phyloP scores from a whole-genome alignment of 2,329 filamentous ascomycete genomes.

The Bipolaris zeicola region DNA sequence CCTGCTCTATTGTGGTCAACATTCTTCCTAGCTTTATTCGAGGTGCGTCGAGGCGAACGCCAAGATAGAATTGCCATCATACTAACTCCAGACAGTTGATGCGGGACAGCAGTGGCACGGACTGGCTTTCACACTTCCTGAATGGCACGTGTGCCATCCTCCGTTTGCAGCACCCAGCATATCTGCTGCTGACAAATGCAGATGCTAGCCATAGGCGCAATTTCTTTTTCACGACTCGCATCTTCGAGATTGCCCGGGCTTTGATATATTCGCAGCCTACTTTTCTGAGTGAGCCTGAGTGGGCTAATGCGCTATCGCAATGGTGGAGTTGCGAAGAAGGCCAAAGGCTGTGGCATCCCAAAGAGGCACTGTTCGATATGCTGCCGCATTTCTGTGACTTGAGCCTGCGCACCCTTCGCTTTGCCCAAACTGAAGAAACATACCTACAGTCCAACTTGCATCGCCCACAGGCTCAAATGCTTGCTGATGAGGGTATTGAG shows the following conservation, averaged over 20 bases:
- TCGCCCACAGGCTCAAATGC: neutral
- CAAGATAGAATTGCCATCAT: neutral
- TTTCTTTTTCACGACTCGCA: conserved; percentile 35
- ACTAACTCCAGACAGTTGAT: conserved; percentile 25
- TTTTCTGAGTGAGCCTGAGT: conserved; percentile 27
- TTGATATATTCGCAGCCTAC: conserved; percentile 32
- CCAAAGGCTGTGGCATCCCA: conserved; percentile 27
- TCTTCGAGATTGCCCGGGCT: conserved; percentile 37
- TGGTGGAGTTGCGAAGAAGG: conserved; percentile 22
- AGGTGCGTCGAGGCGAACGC: neutral
- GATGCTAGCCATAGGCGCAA: conserved; percentile 16
- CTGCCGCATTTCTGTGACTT: conserved; percentile 29
- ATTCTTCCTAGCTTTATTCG: neutral
- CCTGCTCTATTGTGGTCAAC: neutral
- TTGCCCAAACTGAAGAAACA: conserved; percentile 8
- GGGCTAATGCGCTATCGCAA: conserved; percentile 23
- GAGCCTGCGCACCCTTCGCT: conserved; percentile 17
- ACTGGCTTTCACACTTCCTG: conserved; percentile 37
- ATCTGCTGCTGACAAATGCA: conserved; percentile 6
- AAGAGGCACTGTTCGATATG: conserved; percentile 35
- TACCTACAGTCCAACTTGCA: neutral
- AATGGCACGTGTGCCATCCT: conserved; percentile 36
- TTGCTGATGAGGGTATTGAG: conserved; percentile 28
- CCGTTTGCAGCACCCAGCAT: conserved; percentile 24
- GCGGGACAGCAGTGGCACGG: conserved; percentile 32